Conservation (phyloP, 495 filamentous ascomycete genomes). For the Lindgomyces ingoldianus region DNA sequence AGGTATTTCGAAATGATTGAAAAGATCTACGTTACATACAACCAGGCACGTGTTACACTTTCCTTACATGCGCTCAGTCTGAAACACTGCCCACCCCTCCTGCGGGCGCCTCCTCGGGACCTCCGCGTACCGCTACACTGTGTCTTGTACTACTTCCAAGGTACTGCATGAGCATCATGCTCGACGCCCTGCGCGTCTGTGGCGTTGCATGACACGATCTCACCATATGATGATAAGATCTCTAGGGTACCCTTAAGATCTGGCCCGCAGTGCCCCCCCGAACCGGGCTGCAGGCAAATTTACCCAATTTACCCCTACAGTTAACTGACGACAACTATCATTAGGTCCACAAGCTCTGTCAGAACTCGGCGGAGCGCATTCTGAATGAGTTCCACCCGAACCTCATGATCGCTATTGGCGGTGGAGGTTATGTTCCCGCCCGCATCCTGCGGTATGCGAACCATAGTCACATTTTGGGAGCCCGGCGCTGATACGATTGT, state of each 20-base stretch:
- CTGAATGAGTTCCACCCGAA: slow-evolving; percentile 83
- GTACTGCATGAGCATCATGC: slow-evolving; percentile 2
- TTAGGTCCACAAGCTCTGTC: slow-evolving; percentile 96
- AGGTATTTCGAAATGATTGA: slow-evolving; percentile 66
- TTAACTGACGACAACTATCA: slow-evolving; percentile 5
- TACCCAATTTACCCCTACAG: slow-evolving; percentile 1
- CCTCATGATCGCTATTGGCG: slow-evolving; percentile 98
- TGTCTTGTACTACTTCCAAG: not conserved
- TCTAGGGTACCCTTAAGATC: not conserved
- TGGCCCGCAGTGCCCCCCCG: not conserved
- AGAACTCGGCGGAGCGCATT: slow-evolving; percentile 75
- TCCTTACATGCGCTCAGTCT: not conserved
- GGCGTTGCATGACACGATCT: not conserved
- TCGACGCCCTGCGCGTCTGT: not conserved
- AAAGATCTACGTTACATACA: slow-evolving; percentile 94
- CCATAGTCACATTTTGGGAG: not conserved
- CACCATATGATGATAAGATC: not conserved
- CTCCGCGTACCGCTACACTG: slow-evolving; percentile 1
- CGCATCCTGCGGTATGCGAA: slow-evolving; percentile 77
- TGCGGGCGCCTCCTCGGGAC: not conserved
- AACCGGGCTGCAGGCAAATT: not conserved
- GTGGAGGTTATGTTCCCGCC: slow-evolving; percentile 94
- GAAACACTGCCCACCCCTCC: not conserved
- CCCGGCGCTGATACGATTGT: not conserved
- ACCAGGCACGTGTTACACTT: slow-evolving; percentile 64